phyloP scores from a whole-genome alignment of 2,329 filamentous ascomycete genomes.

The Ceratocystis destructans region DNA sequence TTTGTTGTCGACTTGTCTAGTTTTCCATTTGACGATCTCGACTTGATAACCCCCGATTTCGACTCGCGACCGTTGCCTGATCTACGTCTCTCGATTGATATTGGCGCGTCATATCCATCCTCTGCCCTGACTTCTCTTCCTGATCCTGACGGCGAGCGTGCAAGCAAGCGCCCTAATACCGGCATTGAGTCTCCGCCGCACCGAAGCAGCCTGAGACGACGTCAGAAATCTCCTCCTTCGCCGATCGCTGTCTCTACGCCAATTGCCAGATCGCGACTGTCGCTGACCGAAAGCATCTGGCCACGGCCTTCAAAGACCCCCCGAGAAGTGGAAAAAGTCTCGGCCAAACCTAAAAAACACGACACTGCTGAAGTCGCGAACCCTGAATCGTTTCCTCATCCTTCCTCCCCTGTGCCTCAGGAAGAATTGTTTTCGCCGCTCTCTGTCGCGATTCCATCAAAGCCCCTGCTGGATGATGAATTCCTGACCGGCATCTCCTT shows the following conservation, averaged over 20 bases:
- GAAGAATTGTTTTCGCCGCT: constrained; percentile 35
- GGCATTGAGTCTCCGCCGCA: background rate
- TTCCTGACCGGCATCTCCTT: constrained; percentile 44
- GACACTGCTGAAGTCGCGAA: background rate
- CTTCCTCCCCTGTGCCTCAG: background rate
- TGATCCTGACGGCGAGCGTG: background rate
- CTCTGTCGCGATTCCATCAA: constrained; percentile 42
- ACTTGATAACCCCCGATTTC: constrained; percentile 7
- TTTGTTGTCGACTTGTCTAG: constrained; percentile 14
- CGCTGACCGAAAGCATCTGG: constrained; percentile 15
- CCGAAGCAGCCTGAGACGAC: background rate
- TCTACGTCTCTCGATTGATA: constrained; percentile 8
- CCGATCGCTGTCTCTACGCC: background rate
- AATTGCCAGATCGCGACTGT: constrained; percentile 13
- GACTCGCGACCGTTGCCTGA: constrained; percentile 2
- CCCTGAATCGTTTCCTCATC: background rate
- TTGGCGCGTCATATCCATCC: background rate
- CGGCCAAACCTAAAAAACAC: background rate
- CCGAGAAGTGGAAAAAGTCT: constrained; percentile 19
- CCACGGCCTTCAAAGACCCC: constrained; percentile 2
- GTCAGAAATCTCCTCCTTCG: background rate
- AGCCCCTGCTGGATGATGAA: constrained; percentile 43
- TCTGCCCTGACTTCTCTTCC: background rate
- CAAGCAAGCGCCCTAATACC: background rate
- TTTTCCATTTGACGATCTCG: constrained; percentile 16